Base-by-base conservation (phyloP, 305 asterid species). In the Fraxinus dipetala region DNA sequence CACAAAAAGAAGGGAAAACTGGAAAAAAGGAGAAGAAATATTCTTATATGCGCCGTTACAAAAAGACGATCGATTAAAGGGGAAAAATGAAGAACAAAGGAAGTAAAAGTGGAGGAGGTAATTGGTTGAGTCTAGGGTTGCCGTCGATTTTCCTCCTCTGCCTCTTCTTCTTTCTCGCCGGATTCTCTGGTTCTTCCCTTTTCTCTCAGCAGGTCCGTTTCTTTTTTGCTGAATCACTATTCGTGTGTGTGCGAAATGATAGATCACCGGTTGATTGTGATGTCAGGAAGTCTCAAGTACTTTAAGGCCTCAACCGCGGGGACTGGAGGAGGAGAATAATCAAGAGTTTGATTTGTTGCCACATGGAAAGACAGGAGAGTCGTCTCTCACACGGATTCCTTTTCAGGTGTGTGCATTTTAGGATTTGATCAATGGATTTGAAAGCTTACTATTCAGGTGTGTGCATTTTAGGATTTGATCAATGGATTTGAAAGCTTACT, bases 141-240 rank as follows among this genome's bases (percentile, higher is more conserved):
- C 98, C 97, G 2, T 87, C 85, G n/a, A 89, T 92, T 75, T 96
- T 93, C 83, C 88, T 91, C 48, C 78, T 96, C 34, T 96, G 98
- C 86, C 89, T 96, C 69, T 93, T 87, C 89, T 96, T 92, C 90
- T 93, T 94, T 78, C 91, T 96, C 45, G 93, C 94, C 63, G 98
- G 99, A 14, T 94, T 93, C 77, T 90, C 91, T 74, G 96, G 94
- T 80, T 90, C 92, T 10, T 80, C 95, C 14, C 95, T 94, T 43
- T 90, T 96, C 81, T 89, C 89, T 79, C 97, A 89, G 73, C 94
- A 90, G 97, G 99, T 94, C 34, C 32, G 8, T 73, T 51, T 77
- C 7, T 77, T 43, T 28, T 78, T 0, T 13, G 5, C 74, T 28
- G 74, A 67, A 30, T 67, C 72, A 63, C 38, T 67, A 24, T 56